Base-by-base conservation (phyloP, 306 rosid genomes). In the Inga leiocalycina region DNA sequence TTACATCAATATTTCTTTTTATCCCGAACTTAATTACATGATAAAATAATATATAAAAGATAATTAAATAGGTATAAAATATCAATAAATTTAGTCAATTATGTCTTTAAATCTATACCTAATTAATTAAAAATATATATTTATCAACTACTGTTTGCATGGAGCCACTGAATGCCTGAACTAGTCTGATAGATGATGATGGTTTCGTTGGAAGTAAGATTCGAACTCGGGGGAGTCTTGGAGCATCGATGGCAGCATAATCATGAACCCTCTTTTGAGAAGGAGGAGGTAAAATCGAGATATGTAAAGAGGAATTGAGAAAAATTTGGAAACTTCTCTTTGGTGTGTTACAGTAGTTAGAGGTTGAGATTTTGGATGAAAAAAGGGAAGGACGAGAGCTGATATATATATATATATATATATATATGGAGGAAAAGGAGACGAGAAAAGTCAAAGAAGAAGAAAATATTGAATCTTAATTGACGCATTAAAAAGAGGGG, bases 201-300 rank as follows among this genome's bases (percentile, higher is more conserved):
- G 79, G 68, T 20, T 59, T 6, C 49, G 86, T 82, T 4, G 87
- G 86, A 82, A 39, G 34, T 0, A 88, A 65, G 54, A 71, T 48
- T 27, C 57, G 48, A 46, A 86, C 20, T 32, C 68, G 69, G 20
- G 89, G 86, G 65, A 84, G 83, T 51, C 76, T 85, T 6, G 88
- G 89, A 78, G 88, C 74, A 44, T 87, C 83, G 49, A 92, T 76
- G 6, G 88, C 77, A 6, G 91, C 89, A 12, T 86, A 75, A 69
- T 88, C 89, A 12, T 86, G 79, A 69, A 81, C 80, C 76, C 35
- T 61, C 76, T 67, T 80, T 5, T 88, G 77, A 56, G 87, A 82
- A 54, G 49, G 62, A 72, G 16, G 57, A 19, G 85, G 15, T 20
- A 80, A 61, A 61, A 79, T 4, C 51, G 87, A 74, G 69, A 85